These are phyloP conservation scores for Sindora glabra DNA, from an alignment of 306 rosid genomes.

Conservation along the genomic window DNA sequence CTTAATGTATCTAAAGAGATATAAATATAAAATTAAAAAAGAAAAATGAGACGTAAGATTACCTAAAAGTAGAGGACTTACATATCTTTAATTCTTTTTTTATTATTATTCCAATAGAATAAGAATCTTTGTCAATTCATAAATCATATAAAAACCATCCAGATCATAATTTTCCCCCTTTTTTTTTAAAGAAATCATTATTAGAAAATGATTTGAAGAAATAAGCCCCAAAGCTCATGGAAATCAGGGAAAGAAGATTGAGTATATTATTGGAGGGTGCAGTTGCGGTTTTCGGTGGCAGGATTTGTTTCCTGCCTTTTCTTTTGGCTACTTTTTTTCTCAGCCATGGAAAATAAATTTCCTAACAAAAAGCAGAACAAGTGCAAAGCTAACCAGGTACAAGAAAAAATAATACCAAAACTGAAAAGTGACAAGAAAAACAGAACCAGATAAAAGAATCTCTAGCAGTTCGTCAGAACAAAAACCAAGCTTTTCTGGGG, in stretches of 20 bases:
- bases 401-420: constrained; percentile 1
- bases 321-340: neutral
- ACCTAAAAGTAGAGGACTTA: no score
- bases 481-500: no score
- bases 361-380: constrained; percentile 12
- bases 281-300: constrained; percentile 12
- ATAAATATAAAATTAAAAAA: no score
- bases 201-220: no score
- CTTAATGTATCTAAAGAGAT: no score
- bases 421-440: constrained; percentile 12
- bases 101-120: no score
- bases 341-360: constrained; percentile 14
- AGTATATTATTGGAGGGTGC: constrained; percentile 6
- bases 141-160: no score
- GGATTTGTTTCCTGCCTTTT: neutral
- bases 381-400: constrained; percentile 16
- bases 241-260: neutral
- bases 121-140: no score
- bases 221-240: neutral
- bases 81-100: no score
- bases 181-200: no score
- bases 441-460: neutral
- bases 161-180: no score
- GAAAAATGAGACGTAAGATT: no score
- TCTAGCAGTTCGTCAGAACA: neutral